These are phyloP conservation scores for Pythium dissotocum DNA, from an alignment of 352 stramenopile genomes.

Conservation along the genomic window DNA sequence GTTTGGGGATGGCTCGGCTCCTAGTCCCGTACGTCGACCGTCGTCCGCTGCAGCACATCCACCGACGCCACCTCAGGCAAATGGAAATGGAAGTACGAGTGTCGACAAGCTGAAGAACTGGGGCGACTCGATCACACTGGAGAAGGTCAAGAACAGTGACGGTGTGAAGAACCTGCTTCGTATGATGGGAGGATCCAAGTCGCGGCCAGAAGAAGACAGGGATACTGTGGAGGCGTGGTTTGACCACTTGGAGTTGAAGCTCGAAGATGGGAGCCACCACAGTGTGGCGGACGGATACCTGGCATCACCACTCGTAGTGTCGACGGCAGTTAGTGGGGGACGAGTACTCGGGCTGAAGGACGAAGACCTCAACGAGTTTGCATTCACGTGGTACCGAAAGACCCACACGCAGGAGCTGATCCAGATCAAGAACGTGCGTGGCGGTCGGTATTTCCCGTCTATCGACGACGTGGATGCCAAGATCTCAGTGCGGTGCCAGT, in stretches of 20 bases:
- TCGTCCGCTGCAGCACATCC: conserved; percentile 9
- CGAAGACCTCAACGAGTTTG: conserved; percentile 65
- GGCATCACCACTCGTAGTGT: conserved; percentile 60
- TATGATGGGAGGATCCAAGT: conserved; percentile 59
- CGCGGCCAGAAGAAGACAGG: conserved; percentile 57
- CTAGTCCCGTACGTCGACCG: conserved; percentile 13
- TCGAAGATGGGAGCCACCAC: conserved; percentile 27
- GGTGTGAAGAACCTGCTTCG: conserved; percentile 77
- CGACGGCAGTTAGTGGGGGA: conserved; percentile 31
- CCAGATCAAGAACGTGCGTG: conserved; percentile 59
- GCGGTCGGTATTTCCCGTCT: conserved; percentile 64
- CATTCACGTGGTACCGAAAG: conserved; percentile 71
- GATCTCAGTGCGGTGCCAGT: conserved; percentile 63
- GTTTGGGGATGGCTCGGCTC: neutral
- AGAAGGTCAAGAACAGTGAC: conserved; percentile 68
- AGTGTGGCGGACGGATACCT: conserved; percentile 20
- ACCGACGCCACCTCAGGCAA: conserved; percentile 12
- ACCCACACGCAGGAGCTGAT: conserved; percentile 52
- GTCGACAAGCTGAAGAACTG: conserved; percentile 42
- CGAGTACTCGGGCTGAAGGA: conserved; percentile 56
- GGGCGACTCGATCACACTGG: conserved; percentile 47
- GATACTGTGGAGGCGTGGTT: conserved; percentile 65
- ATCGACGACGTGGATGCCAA: conserved; percentile 66
- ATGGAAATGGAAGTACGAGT: conserved; percentile 22
- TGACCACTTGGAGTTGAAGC: conserved; percentile 50